Percentiles rank a stretch among this genome's conserved stretches.
phyloP scores from a whole-genome alignment of 768 basidiomycete genomes.

The Brasilioporus rufonigricans region DNA sequence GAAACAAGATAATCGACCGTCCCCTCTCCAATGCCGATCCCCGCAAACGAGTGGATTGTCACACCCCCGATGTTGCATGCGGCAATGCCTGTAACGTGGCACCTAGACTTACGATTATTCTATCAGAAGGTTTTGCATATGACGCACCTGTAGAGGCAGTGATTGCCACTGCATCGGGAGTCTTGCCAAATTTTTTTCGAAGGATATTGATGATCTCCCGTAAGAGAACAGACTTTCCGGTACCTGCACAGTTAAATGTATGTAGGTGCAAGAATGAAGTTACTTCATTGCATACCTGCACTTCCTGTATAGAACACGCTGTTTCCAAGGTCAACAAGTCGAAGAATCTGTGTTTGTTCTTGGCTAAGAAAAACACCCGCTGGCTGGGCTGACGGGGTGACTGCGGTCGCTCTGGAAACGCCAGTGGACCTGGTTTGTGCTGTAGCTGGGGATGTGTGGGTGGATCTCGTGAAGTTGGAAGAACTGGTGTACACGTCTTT shows the following conservation, averaged over 20 bases:
- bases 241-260: constrained; percentile 52
- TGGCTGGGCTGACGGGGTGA: constrained; percentile 20
- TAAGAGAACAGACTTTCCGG: constrained; percentile 93
- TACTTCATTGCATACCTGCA: constrained; percentile 63
- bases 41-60: constrained; percentile 95
- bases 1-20: constrained; percentile 54
- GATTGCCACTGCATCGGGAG: constrained; percentile 78
- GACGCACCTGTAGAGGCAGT: constrained; percentile 87
- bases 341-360: constrained; percentile 84
- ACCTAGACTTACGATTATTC: neutral
- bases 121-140: neutral
- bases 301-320: constrained; percentile 96
- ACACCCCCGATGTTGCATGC: constrained; percentile 97
- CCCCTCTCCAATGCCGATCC: constrained; percentile 83
- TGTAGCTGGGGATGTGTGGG: constrained; percentile 11
- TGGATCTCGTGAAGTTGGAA: constrained; percentile 31
- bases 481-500: constrained; percentile 36
- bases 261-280: constrained; percentile 17
- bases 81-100: constrained; percentile 64
- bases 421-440: constrained; percentile 10
- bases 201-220: constrained; percentile 85
- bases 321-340: constrained; percentile 66
- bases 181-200: constrained; percentile 49
- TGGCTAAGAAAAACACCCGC: constrained; percentile 65
- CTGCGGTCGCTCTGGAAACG: neutral